Percentiles rank a stretch among this genome's conserved stretches.
These are phyloP conservation scores for Leucocoprinus birnbaumii DNA, from an alignment of 768 basidiomycete genomes.

Conservation along the genomic window DNA sequence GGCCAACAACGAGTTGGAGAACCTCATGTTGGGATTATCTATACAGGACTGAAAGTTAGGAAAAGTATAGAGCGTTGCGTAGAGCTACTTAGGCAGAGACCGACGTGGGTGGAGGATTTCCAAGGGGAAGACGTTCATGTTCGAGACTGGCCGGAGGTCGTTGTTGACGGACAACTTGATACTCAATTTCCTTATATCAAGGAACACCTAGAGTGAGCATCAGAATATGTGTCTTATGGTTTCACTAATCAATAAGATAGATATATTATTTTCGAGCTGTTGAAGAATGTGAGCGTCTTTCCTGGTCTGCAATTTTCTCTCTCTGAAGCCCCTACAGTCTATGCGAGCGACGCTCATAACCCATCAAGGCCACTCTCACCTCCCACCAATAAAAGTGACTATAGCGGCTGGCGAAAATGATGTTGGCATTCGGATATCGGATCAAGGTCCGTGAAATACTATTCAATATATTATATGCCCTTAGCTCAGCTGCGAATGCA, in stretches of 20 bases:
- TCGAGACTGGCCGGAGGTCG: conserved; percentile 54
- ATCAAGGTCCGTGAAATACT: conserved; percentile 58
- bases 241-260: conserved; percentile 28
- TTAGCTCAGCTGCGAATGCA: conserved; percentile 24
- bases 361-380: conserved; percentile 36
- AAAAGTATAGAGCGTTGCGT: conserved; percentile 71
- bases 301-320: background rate
- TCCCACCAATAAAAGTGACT: conserved; percentile 72
- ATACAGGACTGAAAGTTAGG: conserved; percentile 68
- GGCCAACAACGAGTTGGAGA: conserved; percentile 35
- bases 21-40: conserved; percentile 82
- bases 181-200: conserved; percentile 79
- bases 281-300: conserved; percentile 72
- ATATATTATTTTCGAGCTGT: conserved; percentile 85
- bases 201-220: conserved; percentile 78
- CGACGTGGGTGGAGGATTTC: conserved; percentile 39
- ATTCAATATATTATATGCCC: background rate
- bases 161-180: conserved; percentile 69
- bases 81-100: conserved; percentile 47
- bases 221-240: background rate
- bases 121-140: conserved; percentile 20
- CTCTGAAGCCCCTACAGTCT: conserved; percentile 39
- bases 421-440: conserved; percentile 84
- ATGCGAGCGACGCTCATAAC: conserved; percentile 64
- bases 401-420: conserved; percentile 73